Base-by-base conservation (phyloP, 2,329 filamentous ascomycete species). In the Sclerotinia borealis region DNA sequence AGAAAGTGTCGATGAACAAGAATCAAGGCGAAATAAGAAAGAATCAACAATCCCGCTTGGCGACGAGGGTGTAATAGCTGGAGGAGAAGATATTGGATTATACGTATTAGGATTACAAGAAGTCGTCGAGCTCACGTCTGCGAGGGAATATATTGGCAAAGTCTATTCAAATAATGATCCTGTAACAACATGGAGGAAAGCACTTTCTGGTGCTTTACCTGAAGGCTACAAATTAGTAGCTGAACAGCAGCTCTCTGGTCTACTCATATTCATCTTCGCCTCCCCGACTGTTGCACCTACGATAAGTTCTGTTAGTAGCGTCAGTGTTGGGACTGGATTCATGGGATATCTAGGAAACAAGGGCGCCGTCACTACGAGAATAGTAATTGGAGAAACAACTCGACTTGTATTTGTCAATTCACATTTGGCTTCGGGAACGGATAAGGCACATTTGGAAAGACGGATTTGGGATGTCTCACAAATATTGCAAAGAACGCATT, bases 291-390 rank as follows among this genome's bases (percentile, higher is more conserved):
- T 98, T 47, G 85, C 85, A 1, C 81, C 87, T 0, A 89, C 88
- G 2, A 84, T 98, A 70, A 90, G 86, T 66, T 90, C 91, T 55
- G 85, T 96, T 69, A 96, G 91, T 75, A 92, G 89, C 1, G 87
- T 87, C 5, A 89, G 85, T 63, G 88, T 98, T 9, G 93, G 93
- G 0, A 99, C 95, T 0, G 95, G 95, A 0, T 76, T 98, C 49
- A 85, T 96, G 76, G 93, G 93, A 0, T 96, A 96, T 72, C 88
- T 97, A 79, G 95, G 95, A 11, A 99, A 99, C 76, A 99, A 99
- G 75, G 95, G 95, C 1, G 93, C 91, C 4, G 89, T 96, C 0
- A 85, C 88, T 3, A 89, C 90, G 4, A 85, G 93, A 25, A 79
- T 99, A 4, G 81, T 99, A 0, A 78, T 99, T 0, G 95, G 93